Base-by-base conservation (phyloP, 352 stramenopile species). In the Globisporangium spinosum region DNA sequence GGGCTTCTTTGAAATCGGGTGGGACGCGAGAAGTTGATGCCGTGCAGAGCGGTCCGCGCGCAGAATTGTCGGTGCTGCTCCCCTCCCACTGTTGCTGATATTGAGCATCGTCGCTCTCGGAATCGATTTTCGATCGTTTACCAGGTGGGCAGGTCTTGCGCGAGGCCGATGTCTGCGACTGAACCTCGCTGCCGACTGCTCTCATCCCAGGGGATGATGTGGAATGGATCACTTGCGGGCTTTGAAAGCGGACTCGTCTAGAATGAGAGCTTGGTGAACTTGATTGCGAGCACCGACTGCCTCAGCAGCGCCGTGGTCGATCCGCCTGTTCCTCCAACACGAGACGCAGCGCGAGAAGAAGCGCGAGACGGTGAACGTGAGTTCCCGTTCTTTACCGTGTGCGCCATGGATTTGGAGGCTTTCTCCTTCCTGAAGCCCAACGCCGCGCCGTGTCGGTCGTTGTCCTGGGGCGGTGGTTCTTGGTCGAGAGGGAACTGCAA, bases 1-100 rank as follows among this genome's bases (percentile, higher is more conserved):
- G 70, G 8, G 71, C 4, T 27, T 89, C 81, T 1, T 70, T 32
- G 47, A 73, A 75, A 56, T 89, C 76, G 7, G 80, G 72, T 1
- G 53, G 27, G 0, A 68, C 51, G 65, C 74, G 67, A 0, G 72
- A 70, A 0, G 65, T 72, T 15, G 60, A 71, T 12, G 45, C 55
- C 3, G 47, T 69, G 67, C 7, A 58, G 63, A 61, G 69, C 17
- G 5, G n/a, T 57, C 32, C 38, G 53, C 58, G 47, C 5, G 32
- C 22, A 27, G 40, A 68, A 22, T 62, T 35, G 35, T 55, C 22
- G 23, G 51, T 34, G 5, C 12, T 68, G n/a, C 47, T 40, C 15
- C 25, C 27, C 15, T 17, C 27, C 65, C 65, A 61, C 9, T 35
- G 40, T n/a, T n/a, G 40, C 22, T 65, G 22, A 40, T 45, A 15